phyloP scores from a whole-genome alignment of 129 eudicot genomes.

The Erigeron canadensis region DNA sequence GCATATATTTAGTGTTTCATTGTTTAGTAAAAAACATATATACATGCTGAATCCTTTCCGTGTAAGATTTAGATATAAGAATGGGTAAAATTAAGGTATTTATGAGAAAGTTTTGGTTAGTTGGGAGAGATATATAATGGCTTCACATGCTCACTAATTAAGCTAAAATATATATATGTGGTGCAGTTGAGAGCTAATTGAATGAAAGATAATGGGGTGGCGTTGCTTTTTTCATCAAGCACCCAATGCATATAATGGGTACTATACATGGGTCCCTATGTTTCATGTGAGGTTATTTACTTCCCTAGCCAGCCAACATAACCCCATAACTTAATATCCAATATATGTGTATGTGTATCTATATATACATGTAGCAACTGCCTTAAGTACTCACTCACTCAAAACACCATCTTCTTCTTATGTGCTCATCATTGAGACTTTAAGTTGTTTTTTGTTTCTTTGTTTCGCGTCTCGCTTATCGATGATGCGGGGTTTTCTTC shows the following conservation, averaged over 20 bases:
- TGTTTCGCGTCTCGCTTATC: neutral
- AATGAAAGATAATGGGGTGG: constrained; percentile 46
- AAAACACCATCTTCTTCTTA: constrained; percentile 15
- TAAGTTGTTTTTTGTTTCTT: constrained; percentile 16
- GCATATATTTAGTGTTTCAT: too few relatives aligned
- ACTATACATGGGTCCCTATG: constrained; percentile 28
- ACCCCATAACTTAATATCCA: neutral
- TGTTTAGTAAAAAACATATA: too few relatives aligned
- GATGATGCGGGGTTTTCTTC: constrained; percentile 21
- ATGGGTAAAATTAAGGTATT: too few relatives aligned
- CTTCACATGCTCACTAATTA: constrained; percentile 17
- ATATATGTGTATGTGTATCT: neutral
- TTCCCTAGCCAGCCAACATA: neutral
- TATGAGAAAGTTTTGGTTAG: too few relatives aligned
- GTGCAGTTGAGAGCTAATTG: constrained; percentile 50
- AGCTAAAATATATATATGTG: constrained; percentile 11
- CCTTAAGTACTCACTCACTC: constrained; percentile 27
- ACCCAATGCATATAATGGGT: neutral
- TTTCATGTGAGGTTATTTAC: constrained; percentile 49
- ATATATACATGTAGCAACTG: neutral
- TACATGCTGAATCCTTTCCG: too few relatives aligned
- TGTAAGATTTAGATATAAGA: too few relatives aligned
- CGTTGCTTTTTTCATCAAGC: constrained; percentile 13
- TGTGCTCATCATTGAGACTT: constrained; percentile 23
- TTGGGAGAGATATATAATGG: too few relatives aligned